Base-by-base conservation (phyloP, 176 grass and related monocot genomes). In the Puccinellia tenuiflora region DNA sequence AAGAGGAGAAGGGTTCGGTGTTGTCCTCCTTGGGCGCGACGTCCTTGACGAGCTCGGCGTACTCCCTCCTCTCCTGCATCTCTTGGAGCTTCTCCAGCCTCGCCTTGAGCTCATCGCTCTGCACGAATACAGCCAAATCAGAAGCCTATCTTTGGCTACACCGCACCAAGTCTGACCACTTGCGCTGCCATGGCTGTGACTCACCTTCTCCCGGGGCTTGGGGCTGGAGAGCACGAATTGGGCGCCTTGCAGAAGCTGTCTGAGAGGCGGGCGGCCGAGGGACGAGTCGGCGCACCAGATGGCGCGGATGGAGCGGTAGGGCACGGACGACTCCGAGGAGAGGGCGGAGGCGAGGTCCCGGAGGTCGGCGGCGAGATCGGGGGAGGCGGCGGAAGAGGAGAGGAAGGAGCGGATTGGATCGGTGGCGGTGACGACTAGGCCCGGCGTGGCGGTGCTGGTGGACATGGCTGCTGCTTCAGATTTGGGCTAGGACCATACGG, bases 51-150 rank as follows among this genome's bases (percentile, higher is more conserved):
- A 98, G 93, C 79, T 98, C 96, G 2, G 89, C 66, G 38, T 99
- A 96, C 71, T 99, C 87, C 83, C 34, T 93, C 75, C 86, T 91
- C 85, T 99, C 96, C 73, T 82, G 87, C 80, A 89, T 74, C 90
- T 99, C 93, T 11, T 85, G 83, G 62, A 98, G 85, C 87, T 87
- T 99, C 73, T 86, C 84, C 78, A 96, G 75, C 80, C 96, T 99
- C 73, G 79, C 89, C 83, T 87, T 96, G n/a, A 99, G 88, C 81
- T 96, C 91, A 73, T 92, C 91, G 67, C 96, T 96, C 93, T 94
- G 59, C 77, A 83, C 22, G 18, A 10, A 11, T 61, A 20, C 50
- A n/a, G 20, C 31, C 52, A 75, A 62, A 73, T 68, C 40, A 45
- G 7, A 85, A 40, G 1, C 65, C 28, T 38, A 3, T 15, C 59